Evolutionary conservation across 2,329 filamentous ascomycete genomes (phyloP), one percentile per base, ranked within the genome.

Genomic region (Pseudogymnoascus sp.): DNA sequence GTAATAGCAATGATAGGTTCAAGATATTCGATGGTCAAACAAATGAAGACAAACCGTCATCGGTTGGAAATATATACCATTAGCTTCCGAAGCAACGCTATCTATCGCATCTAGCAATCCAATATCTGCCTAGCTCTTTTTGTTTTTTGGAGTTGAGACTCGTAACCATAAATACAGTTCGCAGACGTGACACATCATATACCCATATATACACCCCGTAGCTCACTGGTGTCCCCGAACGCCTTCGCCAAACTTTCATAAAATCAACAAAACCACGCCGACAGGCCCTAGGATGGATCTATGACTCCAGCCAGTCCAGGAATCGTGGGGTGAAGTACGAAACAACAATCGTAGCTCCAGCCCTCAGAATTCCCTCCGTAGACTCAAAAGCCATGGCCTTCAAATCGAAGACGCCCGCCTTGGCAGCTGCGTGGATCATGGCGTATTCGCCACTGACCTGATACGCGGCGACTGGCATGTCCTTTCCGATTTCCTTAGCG

Each of bases 381-480:
- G 89, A 88, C 77, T 99, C 94, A 67, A 96, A 92, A 0, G 90
- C 94, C 89, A 96, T 96, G 3, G 86, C 79, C 77, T 92, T 94
- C 70, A 97, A 77, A 71, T 96, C 92, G 70, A 97, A 99, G 2
- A 99, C 94, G 3, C 94, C 94, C 1, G 94, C 92, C 73, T 96
- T 95, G 56, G 94, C 94, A 18, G 83, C 94, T 0, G 94, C 94
- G 70, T 96, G 90, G 58, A 99, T 94, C 94, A 97, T 97, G 65
- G 94, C 92, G 71, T 87, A 99, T 76, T 99, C 94, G 66, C 94
- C 94, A 68, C 89, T 94, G 61, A 99, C 94, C 73, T 99, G 94
- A 73, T 99, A 99, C 19, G 94, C 92, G 1, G 94, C 92, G 34
- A 99, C 82, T 2, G 94, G 94, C 73, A 97, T 80, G 72, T 97